Evolutionary conservation across 129 eudicot species (phyloP).

Genomic region (Calendula officinalis): DNA sequence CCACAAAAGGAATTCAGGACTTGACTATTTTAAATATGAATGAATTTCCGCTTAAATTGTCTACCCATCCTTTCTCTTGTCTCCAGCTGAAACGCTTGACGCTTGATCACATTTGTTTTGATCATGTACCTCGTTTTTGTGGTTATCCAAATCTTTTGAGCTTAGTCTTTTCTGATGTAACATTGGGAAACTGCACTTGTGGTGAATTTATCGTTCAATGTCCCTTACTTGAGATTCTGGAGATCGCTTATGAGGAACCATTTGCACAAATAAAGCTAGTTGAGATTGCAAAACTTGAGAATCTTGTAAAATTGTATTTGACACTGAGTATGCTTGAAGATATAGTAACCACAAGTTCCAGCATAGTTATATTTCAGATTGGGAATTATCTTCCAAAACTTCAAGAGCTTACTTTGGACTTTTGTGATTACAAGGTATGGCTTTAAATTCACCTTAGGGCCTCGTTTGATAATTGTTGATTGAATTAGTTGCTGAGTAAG

Average conservation of each 20-base stretch:
- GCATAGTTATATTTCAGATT: constrained; percentile 7
- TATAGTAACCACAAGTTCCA: background rate
- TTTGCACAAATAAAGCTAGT: background rate
- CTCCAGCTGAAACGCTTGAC: background rate
- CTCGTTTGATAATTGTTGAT: too few relatives aligned
- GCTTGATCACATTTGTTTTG: background rate
- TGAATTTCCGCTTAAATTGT: background rate
- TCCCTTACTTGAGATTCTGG: constrained; percentile 16
- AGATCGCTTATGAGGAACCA: background rate
- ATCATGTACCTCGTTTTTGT: background rate
- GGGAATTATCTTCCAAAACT: constrained; percentile 1
- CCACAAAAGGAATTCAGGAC: constrained; percentile 8
- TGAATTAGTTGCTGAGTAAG: too few relatives aligned
- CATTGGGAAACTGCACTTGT: background rate
- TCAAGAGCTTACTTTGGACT: background rate
- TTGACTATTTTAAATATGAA: background rate
- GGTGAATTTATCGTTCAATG: background rate
- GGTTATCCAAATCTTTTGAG: constrained; percentile 20
- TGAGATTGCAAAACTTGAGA: background rate
- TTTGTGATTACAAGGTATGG: background rate
- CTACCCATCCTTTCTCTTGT: constrained; percentile 8
- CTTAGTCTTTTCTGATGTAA: background rate
- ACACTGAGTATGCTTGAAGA: background rate
- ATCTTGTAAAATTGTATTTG: background rate
- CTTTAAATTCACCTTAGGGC: background rate